A percentile compares a stretch with the other conserved stretches of the same genome.
Conservation (phyloP, 306 rosid genomes). For the Prosopis cineraria region DNA sequence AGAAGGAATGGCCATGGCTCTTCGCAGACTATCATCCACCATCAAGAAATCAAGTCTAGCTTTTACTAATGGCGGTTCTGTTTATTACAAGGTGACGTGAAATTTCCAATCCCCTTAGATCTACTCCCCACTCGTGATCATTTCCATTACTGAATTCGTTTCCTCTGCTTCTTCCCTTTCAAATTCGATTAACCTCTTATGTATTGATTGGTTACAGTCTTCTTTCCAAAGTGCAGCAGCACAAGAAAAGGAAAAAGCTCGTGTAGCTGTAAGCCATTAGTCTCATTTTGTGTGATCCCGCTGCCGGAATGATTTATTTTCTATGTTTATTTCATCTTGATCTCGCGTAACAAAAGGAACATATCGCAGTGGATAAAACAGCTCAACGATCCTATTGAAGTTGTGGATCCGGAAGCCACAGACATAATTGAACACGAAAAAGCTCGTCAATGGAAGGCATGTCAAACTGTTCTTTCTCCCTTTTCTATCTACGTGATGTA, state of each 20-base stretch:
- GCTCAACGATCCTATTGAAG: conserved; percentile 79
- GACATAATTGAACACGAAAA: conserved; percentile 90
- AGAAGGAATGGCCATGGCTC: conserved; percentile 63
- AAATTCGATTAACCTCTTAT: not conserved
- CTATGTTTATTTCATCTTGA: conserved; percentile 16
- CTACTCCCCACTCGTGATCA: not conserved
- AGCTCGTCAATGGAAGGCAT: conserved; percentile 91
- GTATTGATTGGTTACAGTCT: conserved; percentile 52
- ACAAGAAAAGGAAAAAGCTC: conserved; percentile 53
- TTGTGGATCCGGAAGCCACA: conserved; percentile 72
- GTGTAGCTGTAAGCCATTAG: conserved; percentile 52
- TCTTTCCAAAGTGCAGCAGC: conserved; percentile 52
- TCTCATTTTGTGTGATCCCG: not conserved
- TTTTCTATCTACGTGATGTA: not conserved
- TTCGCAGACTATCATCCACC: conserved; percentile 63
- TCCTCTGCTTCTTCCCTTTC: conserved; percentile 8
- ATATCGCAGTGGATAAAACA: conserved; percentile 77
- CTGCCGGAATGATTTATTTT: not conserved
- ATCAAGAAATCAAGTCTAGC: conserved; percentile 42
- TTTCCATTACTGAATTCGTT: not conserved
- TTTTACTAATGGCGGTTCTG: conserved; percentile 45
- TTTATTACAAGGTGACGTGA: conserved; percentile 53
- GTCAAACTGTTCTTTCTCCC: not conserved
- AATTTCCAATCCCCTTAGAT: not conserved
- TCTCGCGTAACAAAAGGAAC: conserved; percentile 11